phyloP scores from a whole-genome alignment of 1,284 basidiomycete genomes.

The Austropuccinia psidii region DNA sequence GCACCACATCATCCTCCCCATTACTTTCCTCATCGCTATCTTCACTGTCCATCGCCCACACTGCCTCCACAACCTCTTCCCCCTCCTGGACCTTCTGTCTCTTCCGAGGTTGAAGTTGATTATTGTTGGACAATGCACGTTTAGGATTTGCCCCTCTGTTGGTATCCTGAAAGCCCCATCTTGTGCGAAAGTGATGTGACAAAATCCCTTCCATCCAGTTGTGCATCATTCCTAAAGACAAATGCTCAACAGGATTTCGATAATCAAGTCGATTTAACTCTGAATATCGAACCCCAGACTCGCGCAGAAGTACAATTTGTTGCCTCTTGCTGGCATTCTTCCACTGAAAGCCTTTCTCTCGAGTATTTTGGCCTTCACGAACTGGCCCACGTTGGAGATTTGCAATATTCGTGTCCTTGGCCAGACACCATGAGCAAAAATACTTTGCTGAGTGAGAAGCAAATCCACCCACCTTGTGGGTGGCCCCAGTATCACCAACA shows the following conservation, averaged over 20 bases:
- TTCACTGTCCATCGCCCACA: too few relatives aligned
- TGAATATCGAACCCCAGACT: not conserved
- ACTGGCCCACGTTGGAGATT: not conserved
- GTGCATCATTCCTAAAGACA: not conserved
- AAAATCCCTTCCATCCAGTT: constrained; percentile 2
- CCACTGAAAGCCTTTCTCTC: too few relatives aligned
- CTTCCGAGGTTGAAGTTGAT: too few relatives aligned
- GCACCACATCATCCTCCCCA: not conserved
- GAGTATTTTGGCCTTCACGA: not conserved
- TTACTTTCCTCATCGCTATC: not conserved
- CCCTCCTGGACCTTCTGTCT: too few relatives aligned
- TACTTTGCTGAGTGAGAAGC: not conserved
- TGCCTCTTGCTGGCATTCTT: too few relatives aligned
- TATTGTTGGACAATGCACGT: too few relatives aligned
- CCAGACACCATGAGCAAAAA: not conserved
- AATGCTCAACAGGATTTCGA: not conserved
- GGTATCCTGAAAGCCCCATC: not conserved
- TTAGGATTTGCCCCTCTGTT: not conserved
- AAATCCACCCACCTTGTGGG: not conserved
- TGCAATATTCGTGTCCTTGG: not conserved
- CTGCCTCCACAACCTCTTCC: too few relatives aligned
- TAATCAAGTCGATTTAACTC: not conserved
- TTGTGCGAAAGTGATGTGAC: not conserved
- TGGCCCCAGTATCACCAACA: not conserved
- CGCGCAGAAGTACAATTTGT: not conserved